Percentiles rank a stretch among this genome's conserved stretches.
phyloP scores from a whole-genome alignment of 768 basidiomycete genomes.

The Basidioascus undulatus region DNA sequence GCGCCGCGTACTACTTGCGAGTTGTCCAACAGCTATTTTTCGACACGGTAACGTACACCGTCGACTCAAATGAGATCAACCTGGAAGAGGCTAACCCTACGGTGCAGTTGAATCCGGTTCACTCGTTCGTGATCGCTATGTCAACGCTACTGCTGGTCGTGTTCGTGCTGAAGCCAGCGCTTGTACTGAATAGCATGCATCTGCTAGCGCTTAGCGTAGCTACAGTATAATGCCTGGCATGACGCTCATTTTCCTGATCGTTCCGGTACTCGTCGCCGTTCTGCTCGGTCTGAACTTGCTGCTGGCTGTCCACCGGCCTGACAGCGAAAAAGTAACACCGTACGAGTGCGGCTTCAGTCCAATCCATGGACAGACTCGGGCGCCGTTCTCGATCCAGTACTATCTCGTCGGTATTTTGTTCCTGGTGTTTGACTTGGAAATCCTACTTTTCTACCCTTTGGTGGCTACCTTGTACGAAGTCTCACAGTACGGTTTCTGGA shows the following conservation, averaged over 20 bases:
- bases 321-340: neutral
- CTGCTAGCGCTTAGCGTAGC: slow-evolving; percentile 2
- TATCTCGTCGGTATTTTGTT: slow-evolving; percentile 2
- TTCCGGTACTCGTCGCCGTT: too few relatives aligned
- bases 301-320: too few relatives aligned
- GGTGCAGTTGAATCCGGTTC: too few relatives aligned
- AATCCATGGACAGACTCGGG: neutral
- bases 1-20: slow-evolving; percentile 13
- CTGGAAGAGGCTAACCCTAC: too few relatives aligned
- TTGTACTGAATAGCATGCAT: slow-evolving; percentile 5
- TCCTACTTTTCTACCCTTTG: too few relatives aligned
- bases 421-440: slow-evolving; percentile 1
- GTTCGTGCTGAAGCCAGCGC: slow-evolving; percentile 6
- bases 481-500: slow-evolving; percentile 1
- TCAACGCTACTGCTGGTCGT: slow-evolving; percentile 3
- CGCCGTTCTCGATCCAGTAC: neutral
- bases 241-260: too few relatives aligned
- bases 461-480: slow-evolving; percentile 2
- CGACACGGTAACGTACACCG: neutral
- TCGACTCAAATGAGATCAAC: too few relatives aligned
- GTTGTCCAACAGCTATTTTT: slow-evolving; percentile 7
- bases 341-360: slow-evolving; percentile 2
- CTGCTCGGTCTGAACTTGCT: too few relatives aligned
- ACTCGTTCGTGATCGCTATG: slow-evolving; percentile 5
- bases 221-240: too few relatives aligned